Conservation (phyloP, 108 stramenopile species). For the Tribonema minus region DNA sequence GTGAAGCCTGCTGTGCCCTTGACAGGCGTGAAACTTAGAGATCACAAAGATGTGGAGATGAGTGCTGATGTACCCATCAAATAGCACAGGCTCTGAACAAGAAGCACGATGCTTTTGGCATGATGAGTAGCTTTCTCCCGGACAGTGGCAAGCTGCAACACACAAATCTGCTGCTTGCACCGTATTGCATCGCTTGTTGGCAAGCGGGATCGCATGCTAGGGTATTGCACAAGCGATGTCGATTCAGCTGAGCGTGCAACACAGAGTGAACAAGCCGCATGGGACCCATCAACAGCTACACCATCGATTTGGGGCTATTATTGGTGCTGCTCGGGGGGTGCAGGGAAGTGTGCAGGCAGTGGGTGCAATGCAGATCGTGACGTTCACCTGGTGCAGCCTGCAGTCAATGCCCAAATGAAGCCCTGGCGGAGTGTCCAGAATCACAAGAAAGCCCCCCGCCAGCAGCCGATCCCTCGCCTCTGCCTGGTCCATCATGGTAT, state of each 20-base stretch:
- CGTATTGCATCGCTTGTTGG: too few species aligned
- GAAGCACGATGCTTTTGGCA: too few species aligned
- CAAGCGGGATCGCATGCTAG: background rate
- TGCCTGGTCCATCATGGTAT: constrained; percentile 37
- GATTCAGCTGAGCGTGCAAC: background rate
- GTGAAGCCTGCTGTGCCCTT: too few species aligned
- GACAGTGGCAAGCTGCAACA: too few species aligned
- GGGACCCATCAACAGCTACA: background rate
- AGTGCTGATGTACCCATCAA: too few species aligned
- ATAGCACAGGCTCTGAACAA: too few species aligned
- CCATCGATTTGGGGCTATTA: background rate
- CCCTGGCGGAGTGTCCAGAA: constrained; percentile 19
- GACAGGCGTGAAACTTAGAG: too few species aligned
- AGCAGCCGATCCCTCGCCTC: constrained; percentile 19
- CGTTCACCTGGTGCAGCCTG: constrained; percentile 26
- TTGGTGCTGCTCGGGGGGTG: background rate
- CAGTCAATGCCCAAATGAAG: constrained; percentile 35
- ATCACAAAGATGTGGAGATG: too few species aligned
- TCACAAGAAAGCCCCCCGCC: constrained; percentile 30
- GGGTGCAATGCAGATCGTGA: background rate
- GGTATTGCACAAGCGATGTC: background rate
- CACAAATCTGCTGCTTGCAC: too few species aligned
- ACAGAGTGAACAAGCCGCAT: background rate
- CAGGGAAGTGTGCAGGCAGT: background rate
- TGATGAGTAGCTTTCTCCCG: too few species aligned